Percentiles rank a stretch among this genome's conserved stretches.
Conservation (phyloP, 1,139 yeast species). For the Spencermartinsiella ligniputridi region DNA sequence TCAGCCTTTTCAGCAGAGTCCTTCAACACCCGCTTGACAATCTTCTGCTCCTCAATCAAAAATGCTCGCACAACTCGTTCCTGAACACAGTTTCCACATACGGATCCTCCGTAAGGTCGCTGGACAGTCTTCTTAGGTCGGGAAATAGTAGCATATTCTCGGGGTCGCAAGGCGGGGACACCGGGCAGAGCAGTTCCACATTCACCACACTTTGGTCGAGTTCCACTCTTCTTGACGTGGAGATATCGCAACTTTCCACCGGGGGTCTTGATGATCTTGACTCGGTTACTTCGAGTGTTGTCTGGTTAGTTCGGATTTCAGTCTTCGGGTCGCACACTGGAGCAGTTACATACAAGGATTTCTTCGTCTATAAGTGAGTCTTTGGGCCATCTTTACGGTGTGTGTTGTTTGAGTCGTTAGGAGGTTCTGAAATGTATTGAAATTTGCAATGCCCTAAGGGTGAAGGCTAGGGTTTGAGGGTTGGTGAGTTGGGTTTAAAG, state of each 20-base stretch:
- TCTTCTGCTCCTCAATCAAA: conserved; percentile 99
- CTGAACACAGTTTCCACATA: conserved; percentile 98
- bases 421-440: too few species aligned
- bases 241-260: conserved; percentile 98
- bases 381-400: conserved; percentile 56
- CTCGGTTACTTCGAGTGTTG: conserved; percentile 99
- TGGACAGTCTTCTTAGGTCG: conserved; percentile 97
- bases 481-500: too few species aligned
- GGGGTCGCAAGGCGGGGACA: conserved; percentile 88
- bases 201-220: conserved; percentile 99
- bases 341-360: conserved; percentile 70
- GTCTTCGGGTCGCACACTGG: conserved; percentile 9
- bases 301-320: conserved; percentile 32
- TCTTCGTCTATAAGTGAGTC: conserved; percentile 80
- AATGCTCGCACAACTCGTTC: conserved; percentile 99
- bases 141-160: conserved; percentile 91
- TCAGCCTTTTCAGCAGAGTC: conserved; percentile 79
- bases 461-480: too few species aligned
- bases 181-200: conserved; percentile 92
- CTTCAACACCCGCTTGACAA: conserved; percentile 97
- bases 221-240: conserved; percentile 91
- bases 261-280: conserved; percentile 99
- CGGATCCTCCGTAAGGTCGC: conserved; percentile 99
- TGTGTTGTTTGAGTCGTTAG: conserved; percentile 9
- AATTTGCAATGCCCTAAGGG: too few species aligned